Base-by-base conservation (phyloP, 1,139 yeast genomes). In the Blastobotrys persicus region DNA sequence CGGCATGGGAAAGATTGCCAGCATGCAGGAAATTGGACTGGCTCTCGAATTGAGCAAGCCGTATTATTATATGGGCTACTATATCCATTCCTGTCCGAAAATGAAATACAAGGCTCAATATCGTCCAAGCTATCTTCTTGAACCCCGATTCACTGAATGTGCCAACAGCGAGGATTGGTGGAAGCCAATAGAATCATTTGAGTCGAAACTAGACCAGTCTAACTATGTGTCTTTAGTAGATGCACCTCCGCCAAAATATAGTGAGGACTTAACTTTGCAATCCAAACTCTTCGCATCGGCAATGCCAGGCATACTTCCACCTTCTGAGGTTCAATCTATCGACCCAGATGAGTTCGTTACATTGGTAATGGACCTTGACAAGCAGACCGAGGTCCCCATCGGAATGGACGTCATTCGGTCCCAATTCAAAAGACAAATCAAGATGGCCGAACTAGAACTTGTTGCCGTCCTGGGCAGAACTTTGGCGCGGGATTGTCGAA, bases 101-200 rank as follows among this genome's bases (percentile, higher is more conserved):
- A 88, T 91, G 96, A 73, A 71, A 39, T 91, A 91, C 64, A 91
- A 91, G 67, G 82, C 77, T 35, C 78, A 81, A 52, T 88, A 84
- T 65, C 44, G 53, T 6, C 74, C 74, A 4, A 60, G 69, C 26
- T 62, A 58, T 48, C 47, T 70, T 16, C 59, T 69, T 18, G 73
- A 70, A 45, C 74, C 74, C 1, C 62, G 58, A 35, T 51, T 53
- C 46, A 40, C 46, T 1, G 47, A 46, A 28, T 14, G 18, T 4
- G 41, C 17, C 18, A 4, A 9, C 5, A 28, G n/a, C 13, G 41
- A 19, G 4, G 14, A 12, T 12, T 11, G 28, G 28, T 37, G 41
- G 41, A 37, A 18, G 14, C 11, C 17, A n/a, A 37, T 37, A 18
- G 41, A 37, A 19, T 16, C 12, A 16, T 37, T 17, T 23, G 41